Evolutionary conservation across 2,329 filamentous ascomycete species (phyloP).

Genomic region (Coniochaeta sp.): DNA sequence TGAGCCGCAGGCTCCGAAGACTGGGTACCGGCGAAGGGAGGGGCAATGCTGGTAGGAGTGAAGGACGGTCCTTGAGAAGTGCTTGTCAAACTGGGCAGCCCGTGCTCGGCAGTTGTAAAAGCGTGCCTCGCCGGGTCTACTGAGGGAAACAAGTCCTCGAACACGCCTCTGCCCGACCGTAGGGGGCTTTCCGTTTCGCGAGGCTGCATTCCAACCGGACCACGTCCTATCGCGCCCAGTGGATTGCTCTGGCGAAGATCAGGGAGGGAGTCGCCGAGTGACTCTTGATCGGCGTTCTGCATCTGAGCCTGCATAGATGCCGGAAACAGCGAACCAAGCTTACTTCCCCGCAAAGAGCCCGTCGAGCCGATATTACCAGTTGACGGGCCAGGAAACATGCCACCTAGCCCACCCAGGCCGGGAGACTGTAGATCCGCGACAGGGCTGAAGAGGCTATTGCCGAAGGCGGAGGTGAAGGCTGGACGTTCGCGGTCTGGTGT

Average conservation of each 20-base stretch:
- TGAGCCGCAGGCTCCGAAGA: conserved; percentile 53
- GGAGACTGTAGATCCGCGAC: conserved; percentile 75
- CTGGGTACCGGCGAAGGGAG: conserved; percentile 26
- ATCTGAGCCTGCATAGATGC: conserved; percentile 86
- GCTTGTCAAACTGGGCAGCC: conserved; percentile 24
- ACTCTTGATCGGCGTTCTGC: conserved; percentile 63
- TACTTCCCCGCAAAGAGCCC: conserved; percentile 70
- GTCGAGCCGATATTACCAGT: conserved; percentile 44
- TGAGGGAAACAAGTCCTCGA: conserved; percentile 47
- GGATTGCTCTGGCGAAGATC: conserved; percentile 56
- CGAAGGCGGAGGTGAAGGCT: conserved; percentile 55
- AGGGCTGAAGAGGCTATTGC: conserved; percentile 72
- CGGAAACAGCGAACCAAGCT: conserved; percentile 82
- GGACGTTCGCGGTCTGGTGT: conserved; percentile 61
- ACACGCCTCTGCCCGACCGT: conserved; percentile 44
- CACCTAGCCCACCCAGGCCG: conserved; percentile 57
- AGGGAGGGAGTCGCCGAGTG: conserved; percentile 46
- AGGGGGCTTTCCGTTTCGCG: conserved; percentile 56
- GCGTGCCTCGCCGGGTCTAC: conserved; percentile 25
- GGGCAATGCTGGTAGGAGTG: conserved; percentile 17
- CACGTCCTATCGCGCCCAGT: conserved; percentile 61
- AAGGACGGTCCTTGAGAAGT: conserved; percentile 25
- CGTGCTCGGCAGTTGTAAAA: conserved; percentile 30
- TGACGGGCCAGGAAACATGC: conserved; percentile 43
- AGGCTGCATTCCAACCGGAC: conserved; percentile 43